Base-by-base conservation (phyloP, 2,329 filamentous ascomycete species). In the Phialophora macrospora region DNA sequence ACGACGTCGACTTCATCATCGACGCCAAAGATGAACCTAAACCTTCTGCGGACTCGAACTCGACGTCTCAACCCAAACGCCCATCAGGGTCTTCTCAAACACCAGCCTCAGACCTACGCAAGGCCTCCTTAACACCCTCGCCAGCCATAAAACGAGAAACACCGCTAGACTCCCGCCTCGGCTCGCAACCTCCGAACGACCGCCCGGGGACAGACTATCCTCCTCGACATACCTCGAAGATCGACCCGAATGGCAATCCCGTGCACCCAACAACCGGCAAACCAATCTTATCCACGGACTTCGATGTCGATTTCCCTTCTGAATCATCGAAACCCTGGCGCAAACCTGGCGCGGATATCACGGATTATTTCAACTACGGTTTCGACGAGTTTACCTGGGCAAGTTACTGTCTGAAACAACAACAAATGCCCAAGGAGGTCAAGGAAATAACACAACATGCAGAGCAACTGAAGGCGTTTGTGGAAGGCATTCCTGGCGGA, bases 301-400 rank as follows among this genome's bases (percentile, higher is more conserved):
- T 93, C 71, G 90, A 93, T 73, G 81, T 90, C 73, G 85, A 93
- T 22, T 84, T 87, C 44, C 89, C 91, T 7, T 70, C 83, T 61
- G 92, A 93, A 73, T 81, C 85, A 68, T 91, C 93, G 69, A 98
- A 97, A 77, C 93, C 94, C 20, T 99, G 95, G 95, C 89, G 95
- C 52, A 89, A 93, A 70, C 95, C 95, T 0, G 95, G 95, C 55
- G 93, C 94, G 11, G 95, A 99, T 74, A 87, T 97, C 62, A 95
- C 91, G 66, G 95, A 99, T 83, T 87, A 89, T 80, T 82, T 89
- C 74, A 89, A 87, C 80, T 89, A 89, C 79, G 86, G 89, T 78
- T 89, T 89, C 78, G 87, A 89, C 78, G 86, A 89, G 79, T 82
- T 83, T 76, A 86, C 93, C 0, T 99, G 95, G 95, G 91, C 93